phyloP scores from a whole-genome alignment of 2,329 filamentous ascomycete genomes.

The Neonectria hederae region DNA sequence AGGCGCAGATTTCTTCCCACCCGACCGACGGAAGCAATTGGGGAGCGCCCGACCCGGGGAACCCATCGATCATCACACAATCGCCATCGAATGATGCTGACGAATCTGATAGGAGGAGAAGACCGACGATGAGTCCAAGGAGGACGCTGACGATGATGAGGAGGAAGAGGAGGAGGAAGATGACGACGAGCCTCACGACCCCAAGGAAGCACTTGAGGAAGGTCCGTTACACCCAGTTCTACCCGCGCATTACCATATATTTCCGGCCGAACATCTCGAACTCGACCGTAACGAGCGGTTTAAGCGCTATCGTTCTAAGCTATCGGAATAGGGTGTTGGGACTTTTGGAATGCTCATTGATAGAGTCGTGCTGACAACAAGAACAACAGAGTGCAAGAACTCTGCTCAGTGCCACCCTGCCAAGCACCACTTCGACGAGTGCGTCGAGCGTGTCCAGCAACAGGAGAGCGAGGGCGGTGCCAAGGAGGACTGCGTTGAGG shows the following conservation, averaged over 20 bases:
- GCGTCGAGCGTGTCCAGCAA: conserved; percentile 84
- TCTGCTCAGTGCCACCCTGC: conserved; percentile 83
- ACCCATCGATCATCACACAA: conserved; percentile 1
- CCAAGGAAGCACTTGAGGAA: conserved; percentile 89
- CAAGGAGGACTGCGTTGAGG: conserved; percentile 97
- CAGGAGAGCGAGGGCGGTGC: conserved; percentile 74
- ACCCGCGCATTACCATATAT: background rate
- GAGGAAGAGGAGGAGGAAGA: conserved; percentile 66
- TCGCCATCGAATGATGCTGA: conserved; percentile 26
- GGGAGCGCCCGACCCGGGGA: conserved; percentile 10
- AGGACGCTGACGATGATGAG: conserved; percentile 42
- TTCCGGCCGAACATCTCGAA: conserved; percentile 5
- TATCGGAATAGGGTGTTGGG: conserved; percentile 17
- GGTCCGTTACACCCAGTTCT: conserved; percentile 67
- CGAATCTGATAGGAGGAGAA: conserved; percentile 48
- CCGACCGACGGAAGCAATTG: conserved; percentile 28
- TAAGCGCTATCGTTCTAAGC: conserved; percentile 25
- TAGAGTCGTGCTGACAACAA: conserved; percentile 34
- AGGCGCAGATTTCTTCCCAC: conserved; percentile 31
- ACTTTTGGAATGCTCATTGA: conserved; percentile 5
- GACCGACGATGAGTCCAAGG: conserved; percentile 65
- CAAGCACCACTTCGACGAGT: conserved; percentile 99
- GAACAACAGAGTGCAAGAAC: conserved; percentile 81
- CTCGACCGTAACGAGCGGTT: conserved; percentile 32
- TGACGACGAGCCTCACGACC: conserved; percentile 86